Evolutionary conservation across 2,329 filamentous ascomycete genomes (phyloP), one percentile per base, ranked within the genome.

Genomic region (Ascomycota sp.): DNA sequence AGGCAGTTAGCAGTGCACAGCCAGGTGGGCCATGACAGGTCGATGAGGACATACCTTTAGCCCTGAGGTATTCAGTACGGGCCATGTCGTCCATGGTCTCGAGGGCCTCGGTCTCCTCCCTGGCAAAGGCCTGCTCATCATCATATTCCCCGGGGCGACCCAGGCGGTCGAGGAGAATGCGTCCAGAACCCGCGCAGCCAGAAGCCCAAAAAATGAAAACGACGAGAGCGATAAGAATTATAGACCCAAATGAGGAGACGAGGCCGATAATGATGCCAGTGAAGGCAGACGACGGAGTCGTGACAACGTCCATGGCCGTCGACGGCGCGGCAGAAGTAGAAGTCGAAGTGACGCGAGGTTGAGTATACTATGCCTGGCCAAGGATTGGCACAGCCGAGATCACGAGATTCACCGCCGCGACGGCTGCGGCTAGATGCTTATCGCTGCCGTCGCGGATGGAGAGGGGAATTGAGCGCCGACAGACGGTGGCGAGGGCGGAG

Each of bases 31-130:
- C 8, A 20, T 9, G 9, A n/a, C 11, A 15, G 3, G 2, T 13
- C 3, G 5, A 10, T n/a, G n/a, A n/a, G n/a, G 20, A 41, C 60
- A 30, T 65, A 94, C 89, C 85, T 68, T 95, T 95, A 32, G 89
- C 86, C 56, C 89, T 71, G 38, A 93, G 52, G 52, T 98, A 98
- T 48, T 98, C 89, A 24, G 75, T 75, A 49, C 81, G 64, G 46
- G 85, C 71, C 55, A 94, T 63, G 43, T 95, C 89, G 48, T 94
- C 85, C 89, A 98, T 98, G 33, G 69, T 68, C 59, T 92, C 86
- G 50, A 98, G 57, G 34, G 89, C 89, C 53, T 94, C 83, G 23
- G 81, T 83, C 68, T 98, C 89, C 52, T 95, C 89, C 46, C 80
- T 74, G 38, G 75, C 66, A 57, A 93, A 94, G 8, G 82, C 80